Percentiles rank a stretch among this genome's conserved stretches.
Evolutionary conservation across 202 grass and related monocot species (phyloP).

Genomic region (Setaria viridis): DNA sequence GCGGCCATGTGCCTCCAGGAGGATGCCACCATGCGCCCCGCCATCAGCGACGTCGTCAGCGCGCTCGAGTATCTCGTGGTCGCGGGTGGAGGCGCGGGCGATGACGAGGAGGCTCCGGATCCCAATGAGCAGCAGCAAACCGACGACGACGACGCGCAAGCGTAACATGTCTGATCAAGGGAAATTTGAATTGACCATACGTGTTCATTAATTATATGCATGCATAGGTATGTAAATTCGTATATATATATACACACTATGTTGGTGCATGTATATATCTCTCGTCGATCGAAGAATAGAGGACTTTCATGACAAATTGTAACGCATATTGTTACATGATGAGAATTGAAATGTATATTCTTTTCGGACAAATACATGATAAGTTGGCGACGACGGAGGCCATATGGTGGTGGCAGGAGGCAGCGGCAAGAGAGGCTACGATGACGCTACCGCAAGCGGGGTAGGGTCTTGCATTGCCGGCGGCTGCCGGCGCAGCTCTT

Average conservation of each 20-base stretch:
- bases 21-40: constrained; percentile 69
- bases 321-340: not conserved
- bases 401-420: too few species aligned
- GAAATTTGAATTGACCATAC: not conserved
- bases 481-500: too few species aligned
- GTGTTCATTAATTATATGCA: too few species aligned
- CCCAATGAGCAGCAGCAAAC: not conserved
- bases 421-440: too few species aligned
- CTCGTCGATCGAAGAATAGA: not conserved
- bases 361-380: not conserved
- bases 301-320: not conserved
- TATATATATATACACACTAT: not conserved
- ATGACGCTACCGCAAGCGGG: too few species aligned
- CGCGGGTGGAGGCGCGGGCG: constrained; percentile 25
- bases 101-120: not conserved
- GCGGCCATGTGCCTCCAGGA: constrained; percentile 93
- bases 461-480: too few species aligned
- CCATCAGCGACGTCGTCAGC: constrained; percentile 77
- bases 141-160: not conserved
- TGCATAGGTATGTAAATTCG: not conserved
- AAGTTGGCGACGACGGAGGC: too few species aligned
- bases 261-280: not conserved
- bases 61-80: constrained; percentile 71
- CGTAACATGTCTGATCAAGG: not conserved
- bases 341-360: not conserved